Evolutionary conservation across 1,284 basidiomycete genomes (phyloP), one percentile per base, ranked within the genome.

Genomic region (Irpex rosettiformis): DNA sequence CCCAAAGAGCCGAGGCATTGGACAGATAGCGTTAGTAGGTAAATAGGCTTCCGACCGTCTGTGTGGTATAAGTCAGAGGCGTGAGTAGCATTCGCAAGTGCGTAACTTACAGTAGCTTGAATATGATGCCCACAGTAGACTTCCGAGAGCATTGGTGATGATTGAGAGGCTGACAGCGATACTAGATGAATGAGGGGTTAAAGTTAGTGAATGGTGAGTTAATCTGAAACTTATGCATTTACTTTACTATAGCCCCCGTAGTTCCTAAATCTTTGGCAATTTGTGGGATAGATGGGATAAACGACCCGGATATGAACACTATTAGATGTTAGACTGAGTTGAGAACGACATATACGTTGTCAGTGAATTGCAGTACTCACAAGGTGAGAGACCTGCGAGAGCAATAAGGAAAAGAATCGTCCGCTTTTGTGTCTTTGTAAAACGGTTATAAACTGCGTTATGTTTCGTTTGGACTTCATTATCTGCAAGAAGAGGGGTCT

Each of bases 271-370:
- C 88, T 22, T 72, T 69, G 0, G 85, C 80, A 61, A 91, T 84
- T 58, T 85, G 76, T 0, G 86, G 85, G 51, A 91, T 88, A 0
- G 82, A 81, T 0, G 89, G 89, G 2, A 88, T 76, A 70, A 91
- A 89, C 1, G 84, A 81, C 3, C 84, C 83, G 1, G 84, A 79
- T 0, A 88, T 81, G 66, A 91, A 84, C 25, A 88, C 88, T 91
- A 64, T 8, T 8, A 18, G 1, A 4, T 22, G 21, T 18, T 6
- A 47, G 18, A 22, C 8, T 10, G 8, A 5, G 21, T 18, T n/a
- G 21, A n/a, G 8, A 47, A 18, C 6, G 21, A 7, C 6, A 18
- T 10, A 6, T n/a, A n/a, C 8, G 21, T 5, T 10, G 13, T 47
- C 21, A n/a, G n/a, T n/a, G 43, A n/a, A 24, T 2, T 6, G 28